These are phyloP conservation scores for Syncephalastrum contaminatum DNA, from an alignment of 371 early-diverging fungal genomes.

Conservation along the genomic window DNA sequence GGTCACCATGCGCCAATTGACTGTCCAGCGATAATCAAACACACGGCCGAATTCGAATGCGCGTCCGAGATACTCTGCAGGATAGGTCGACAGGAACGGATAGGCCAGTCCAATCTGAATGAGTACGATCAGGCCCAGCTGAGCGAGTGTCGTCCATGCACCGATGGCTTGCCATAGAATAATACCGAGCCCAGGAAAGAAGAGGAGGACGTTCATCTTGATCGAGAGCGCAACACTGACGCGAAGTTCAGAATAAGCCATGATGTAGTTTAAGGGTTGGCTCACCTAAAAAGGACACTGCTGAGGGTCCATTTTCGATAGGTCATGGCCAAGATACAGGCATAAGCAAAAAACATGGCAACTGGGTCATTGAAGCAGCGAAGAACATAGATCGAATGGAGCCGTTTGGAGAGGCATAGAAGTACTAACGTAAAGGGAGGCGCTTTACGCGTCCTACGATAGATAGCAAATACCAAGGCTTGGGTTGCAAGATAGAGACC, in stretches of 20 bases:
- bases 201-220: conserved; percentile 93
- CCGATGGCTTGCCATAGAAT: conserved; percentile 63
- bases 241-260: neutral
- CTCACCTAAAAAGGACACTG: conserved; percentile 65
- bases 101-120: conserved; percentile 68
- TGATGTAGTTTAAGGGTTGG: neutral
- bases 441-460: conserved; percentile 48
- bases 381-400: conserved; percentile 90
- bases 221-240: conserved; percentile 77
- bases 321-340: conserved; percentile 60
- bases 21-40: conserved; percentile 90
- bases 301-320: conserved; percentile 49
- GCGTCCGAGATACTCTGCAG: conserved; percentile 65
- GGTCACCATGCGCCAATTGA: conserved; percentile 89
- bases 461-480: conserved; percentile 63
- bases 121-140: conserved; percentile 42
- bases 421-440: conserved; percentile 65
- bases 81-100: conserved; percentile 68
- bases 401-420: conserved; percentile 71
- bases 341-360: conserved; percentile 80
- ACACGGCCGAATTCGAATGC: conserved; percentile 88
- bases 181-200: conserved; percentile 84
- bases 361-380: conserved; percentile 92
- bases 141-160: conserved; percentile 44
- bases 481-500: conserved; percentile 71